Conservation (phyloP, 495 filamentous ascomycete species). For the Penicillium canescens region DNA sequence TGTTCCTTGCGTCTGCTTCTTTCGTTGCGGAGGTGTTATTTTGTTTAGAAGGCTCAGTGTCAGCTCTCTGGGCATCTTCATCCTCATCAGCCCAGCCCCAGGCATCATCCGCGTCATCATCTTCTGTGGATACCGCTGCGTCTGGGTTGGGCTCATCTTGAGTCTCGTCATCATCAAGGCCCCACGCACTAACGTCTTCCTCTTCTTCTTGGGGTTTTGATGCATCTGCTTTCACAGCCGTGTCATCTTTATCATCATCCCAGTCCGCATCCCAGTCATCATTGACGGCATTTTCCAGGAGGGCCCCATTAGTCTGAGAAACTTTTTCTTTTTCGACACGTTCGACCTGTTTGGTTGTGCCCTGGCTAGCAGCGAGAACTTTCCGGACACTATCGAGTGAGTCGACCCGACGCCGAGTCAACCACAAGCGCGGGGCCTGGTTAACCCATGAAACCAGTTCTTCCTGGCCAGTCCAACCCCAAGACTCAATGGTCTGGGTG, state of each 20-base stretch:
- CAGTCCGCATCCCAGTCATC: constrained; percentile 78
- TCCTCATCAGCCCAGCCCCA: constrained; percentile 75
- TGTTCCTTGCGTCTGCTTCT: constrained; percentile 14
- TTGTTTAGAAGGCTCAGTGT: constrained; percentile 12
- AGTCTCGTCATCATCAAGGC: constrained; percentile 54
- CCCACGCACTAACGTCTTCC: constrained; percentile 68
- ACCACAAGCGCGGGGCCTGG: constrained; percentile 77
- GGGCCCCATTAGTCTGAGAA: constrained; percentile 62
- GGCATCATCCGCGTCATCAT: constrained; percentile 56
- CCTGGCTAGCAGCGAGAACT: constrained; percentile 63
- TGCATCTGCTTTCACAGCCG: constrained; percentile 18
- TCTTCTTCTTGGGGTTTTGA: constrained; percentile 45
- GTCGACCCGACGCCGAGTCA: constrained; percentile 77
- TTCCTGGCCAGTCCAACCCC: constrained; percentile 68
- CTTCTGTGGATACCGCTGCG: constrained; percentile 17
- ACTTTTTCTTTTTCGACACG: constrained; percentile 82
- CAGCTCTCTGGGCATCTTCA: constrained; percentile 29
- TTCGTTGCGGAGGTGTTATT: constrained; percentile 14
- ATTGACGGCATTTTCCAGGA: constrained; percentile 54
- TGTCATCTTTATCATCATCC: constrained; percentile 62
- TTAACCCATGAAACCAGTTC: constrained; percentile 79
- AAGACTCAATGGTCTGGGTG: constrained; percentile 56
- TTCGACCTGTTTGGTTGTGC: constrained; percentile 67
- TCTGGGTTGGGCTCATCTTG: constrained; percentile 26
- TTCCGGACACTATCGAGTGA: constrained; percentile 72